Evolutionary conservation across 495 filamentous ascomycete species (phyloP).

Genomic region (Neurospora sp.): DNA sequence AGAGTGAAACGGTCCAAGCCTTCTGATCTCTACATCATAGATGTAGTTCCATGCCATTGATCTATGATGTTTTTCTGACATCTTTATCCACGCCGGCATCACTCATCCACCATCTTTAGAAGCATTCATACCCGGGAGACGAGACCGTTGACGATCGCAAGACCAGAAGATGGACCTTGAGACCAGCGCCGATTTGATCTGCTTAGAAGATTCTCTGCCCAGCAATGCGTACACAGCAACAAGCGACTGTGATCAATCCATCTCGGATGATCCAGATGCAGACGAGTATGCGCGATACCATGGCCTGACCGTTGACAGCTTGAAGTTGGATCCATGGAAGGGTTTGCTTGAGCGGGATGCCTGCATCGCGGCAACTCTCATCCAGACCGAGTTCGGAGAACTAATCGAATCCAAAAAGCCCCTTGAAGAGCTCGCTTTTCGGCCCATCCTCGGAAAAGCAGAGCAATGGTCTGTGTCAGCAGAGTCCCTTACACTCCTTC

Average conservation of each 20-base stretch:
- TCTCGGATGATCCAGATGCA: constrained; percentile 4
- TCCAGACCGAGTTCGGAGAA: constrained; percentile 3
- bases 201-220: constrained; percentile 10
- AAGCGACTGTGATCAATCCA: neutral
- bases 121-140: neutral
- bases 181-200: constrained; percentile 11
- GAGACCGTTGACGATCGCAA: neutral
- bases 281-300: constrained; percentile 35
- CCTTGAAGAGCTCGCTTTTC: constrained; percentile 9
- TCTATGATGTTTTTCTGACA: neutral
- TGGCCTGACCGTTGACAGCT: constrained; percentile 26
- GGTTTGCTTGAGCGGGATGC: constrained; percentile 2
- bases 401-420: constrained; percentile 5
- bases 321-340: constrained; percentile 6
- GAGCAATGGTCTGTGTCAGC: constrained; percentile 9
- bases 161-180: constrained; percentile 13
- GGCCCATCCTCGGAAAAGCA: constrained; percentile 9
- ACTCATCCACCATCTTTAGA: neutral
- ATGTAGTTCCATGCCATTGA: neutral
- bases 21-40: no score
- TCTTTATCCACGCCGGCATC: neutral
- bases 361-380: constrained; percentile 11
- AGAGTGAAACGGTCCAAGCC: neutral
- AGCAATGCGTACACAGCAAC: neutral
- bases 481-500: constrained; percentile 13